These are phyloP conservation scores for Rubus parviflorus DNA, from an alignment of 306 rosid genomes.

Conservation along the genomic window DNA sequence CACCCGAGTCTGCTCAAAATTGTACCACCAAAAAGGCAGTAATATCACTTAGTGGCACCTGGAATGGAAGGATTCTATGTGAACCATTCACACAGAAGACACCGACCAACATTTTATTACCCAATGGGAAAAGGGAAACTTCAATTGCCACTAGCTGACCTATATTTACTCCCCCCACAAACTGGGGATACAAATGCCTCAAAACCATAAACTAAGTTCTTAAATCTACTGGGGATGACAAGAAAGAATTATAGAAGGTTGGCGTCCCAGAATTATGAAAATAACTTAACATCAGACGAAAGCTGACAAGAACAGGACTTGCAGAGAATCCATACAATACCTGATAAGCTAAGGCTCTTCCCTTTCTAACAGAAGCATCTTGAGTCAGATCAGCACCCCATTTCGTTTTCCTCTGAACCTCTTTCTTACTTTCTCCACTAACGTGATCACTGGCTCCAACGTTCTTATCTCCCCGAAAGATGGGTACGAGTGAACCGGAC, in stretches of 20 bases:
- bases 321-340: slow-evolving; percentile 41
- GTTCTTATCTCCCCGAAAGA: slow-evolving; percentile 57
- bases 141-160: slow-evolving; percentile 34
- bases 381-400: slow-evolving; percentile 83
- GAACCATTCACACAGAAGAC: slow-evolving; percentile 46
- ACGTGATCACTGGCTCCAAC: slow-evolving; percentile 44
- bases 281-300: not conserved
- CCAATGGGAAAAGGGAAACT: slow-evolving; percentile 33
- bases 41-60: slow-evolving; percentile 57
- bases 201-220: not conserved
- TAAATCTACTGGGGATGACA: not conserved
- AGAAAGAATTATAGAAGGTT: not conserved
- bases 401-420: slow-evolving; percentile 65
- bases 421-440: slow-evolving; percentile 57
- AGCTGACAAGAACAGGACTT: slow-evolving; percentile 11
- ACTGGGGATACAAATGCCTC: slow-evolving; percentile 18
- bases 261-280: not conserved
- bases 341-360: slow-evolving; percentile 84
- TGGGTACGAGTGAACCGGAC: slow-evolving; percentile 81
- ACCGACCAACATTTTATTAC: slow-evolving; percentile 36
- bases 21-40: slow-evolving; percentile 57
- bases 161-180: slow-evolving; percentile 26
- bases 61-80: slow-evolving; percentile 42
- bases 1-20: slow-evolving; percentile 75
- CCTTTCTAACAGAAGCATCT: slow-evolving; percentile 67